Evolutionary conservation across 345 rosid species (phyloP), one percentile per base, ranked within the genome.

Genomic region (Erodium maritimum): DNA sequence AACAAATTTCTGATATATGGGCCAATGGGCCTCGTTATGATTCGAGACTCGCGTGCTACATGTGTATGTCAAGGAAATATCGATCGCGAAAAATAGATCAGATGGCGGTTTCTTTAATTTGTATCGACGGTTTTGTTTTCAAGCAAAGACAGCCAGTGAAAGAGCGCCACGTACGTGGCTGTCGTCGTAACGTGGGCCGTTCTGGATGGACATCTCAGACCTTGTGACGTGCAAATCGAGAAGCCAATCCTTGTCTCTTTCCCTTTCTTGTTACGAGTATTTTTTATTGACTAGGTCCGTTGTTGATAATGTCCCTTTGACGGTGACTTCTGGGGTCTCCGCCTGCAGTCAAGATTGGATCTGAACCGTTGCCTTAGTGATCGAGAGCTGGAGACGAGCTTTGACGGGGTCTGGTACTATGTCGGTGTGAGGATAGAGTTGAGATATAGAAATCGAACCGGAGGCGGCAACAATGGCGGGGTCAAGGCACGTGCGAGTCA

Each of bases 141-240:
- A 0, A 42, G 16, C 34, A 14, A 42, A 9, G 17, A 46, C 10
- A 0, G 0, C 65, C 55, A 34, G 50, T 58, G 23, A 9, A 0
- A 21, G 12, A 11, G 17, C 1, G 46, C 54, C 65, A 48, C 59
- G 54, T 65, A 11, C 12, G 48, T 12, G 17, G 37, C 10, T 23
- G 6, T 10, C 51, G 18, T 1, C 2, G 22, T 33, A 24, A 61
- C 61, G 71, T 67, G 71, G 50, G 52, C 1, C 2, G n/a, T 52
- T 60, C 11, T 18, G 21, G 17, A 24, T 61, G 65, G 65, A 3
- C 14, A n/a, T 9, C 8, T 5, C 21, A 61, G 33, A 34, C 21
- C 19, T 23, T 20, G 18, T 1, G 48, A 16, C 12, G 48, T 3
- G 12, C 8, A 7, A 14, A 42, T 42, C 48, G 48, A 42, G 48